These are phyloP conservation scores for Jackrogersella minutella DNA, from an alignment of 495 filamentous ascomycete species.

Conservation along the genomic window DNA sequence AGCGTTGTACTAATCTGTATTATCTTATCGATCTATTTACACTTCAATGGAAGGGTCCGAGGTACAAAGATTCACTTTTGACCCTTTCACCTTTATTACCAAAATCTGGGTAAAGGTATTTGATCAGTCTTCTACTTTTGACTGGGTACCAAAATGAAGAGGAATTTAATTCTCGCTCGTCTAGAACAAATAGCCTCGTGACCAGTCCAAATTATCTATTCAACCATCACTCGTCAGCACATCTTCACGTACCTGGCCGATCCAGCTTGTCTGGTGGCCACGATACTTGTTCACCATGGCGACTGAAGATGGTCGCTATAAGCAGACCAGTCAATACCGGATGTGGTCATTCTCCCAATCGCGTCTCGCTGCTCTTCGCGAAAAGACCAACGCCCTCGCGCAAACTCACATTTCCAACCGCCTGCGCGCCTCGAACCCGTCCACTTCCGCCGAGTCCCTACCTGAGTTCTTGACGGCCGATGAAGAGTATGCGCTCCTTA, in stretches of 20 bases:
- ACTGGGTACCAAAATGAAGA: neutral
- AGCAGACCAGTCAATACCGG: conserved; percentile 86
- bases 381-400: conserved; percentile 77
- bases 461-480: conserved; percentile 79
- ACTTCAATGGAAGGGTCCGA: too few relatives aligned
- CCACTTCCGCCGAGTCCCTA: conserved; percentile 46
- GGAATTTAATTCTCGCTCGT: neutral
- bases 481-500: conserved; percentile 83
- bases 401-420: conserved; percentile 69
- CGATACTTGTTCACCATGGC: conserved; percentile 50
- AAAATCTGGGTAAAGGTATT: too few relatives aligned
- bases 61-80: too few relatives aligned
- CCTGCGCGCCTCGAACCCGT: conserved; percentile 45
- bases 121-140: neutral
- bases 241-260: neutral
- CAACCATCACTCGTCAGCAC: neutral
- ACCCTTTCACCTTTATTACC: too few relatives aligned
- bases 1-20: too few relatives aligned
- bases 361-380: conserved; percentile 71
- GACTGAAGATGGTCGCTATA: conserved; percentile 88
- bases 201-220: too few relatives aligned
- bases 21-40: too few relatives aligned
- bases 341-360: conserved; percentile 91
- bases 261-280: neutral
- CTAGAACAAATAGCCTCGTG: neutral